Percentiles rank a stretch among this genome's conserved stretches.
Conservation (phyloP, 2,329 filamentous ascomycete species). For the Nemania sp. region DNA sequence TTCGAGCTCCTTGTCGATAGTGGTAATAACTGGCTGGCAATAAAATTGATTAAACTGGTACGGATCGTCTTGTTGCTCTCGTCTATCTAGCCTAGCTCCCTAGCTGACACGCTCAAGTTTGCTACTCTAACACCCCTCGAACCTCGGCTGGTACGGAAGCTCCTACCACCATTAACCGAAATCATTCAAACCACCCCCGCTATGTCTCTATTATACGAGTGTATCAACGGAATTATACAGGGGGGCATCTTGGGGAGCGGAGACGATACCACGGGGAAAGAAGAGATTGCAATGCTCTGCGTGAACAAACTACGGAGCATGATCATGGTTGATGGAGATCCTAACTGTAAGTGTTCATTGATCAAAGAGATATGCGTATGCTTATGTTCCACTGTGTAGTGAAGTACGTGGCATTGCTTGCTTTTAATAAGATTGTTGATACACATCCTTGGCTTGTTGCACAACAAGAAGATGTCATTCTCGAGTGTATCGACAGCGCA, state of each 20-base stretch:
- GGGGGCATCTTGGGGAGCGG: conserved; percentile 87
- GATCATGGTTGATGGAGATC: conserved; percentile 90
- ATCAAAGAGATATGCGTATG: conserved; percentile 16
- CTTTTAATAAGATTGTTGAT: conserved; percentile 91
- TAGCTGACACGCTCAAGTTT: conserved; percentile 63
- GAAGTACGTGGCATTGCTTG: conserved; percentile 94
- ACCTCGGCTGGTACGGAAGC: conserved; percentile 86
- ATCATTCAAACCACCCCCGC: conserved; percentile 93
- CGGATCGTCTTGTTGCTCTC: conserved; percentile 32
- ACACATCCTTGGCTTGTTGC: conserved; percentile 89
- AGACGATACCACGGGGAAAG: conserved; percentile 78
- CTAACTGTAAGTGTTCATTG: conserved; percentile 71
- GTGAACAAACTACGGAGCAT: conserved; percentile 92
- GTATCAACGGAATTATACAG: conserved; percentile 97
- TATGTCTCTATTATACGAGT: conserved; percentile 98
- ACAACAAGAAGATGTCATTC: conserved; percentile 92
- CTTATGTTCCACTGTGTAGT: conserved; percentile 56
- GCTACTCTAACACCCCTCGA: conserved; percentile 92
- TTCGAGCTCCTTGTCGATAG: conserved; percentile 92
- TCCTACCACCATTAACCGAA: conserved; percentile 86
- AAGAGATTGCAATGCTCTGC: conserved; percentile 90
- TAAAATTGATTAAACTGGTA: conserved; percentile 97
- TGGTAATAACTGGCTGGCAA: conserved; percentile 99
- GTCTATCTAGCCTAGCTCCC: background rate
- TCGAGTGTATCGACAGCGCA: conserved; percentile 92